A percentile compares a stretch with the other conserved stretches of the same genome.
Conservation (phyloP, 345 rosid species). For the Lumnitzera littorea region DNA sequence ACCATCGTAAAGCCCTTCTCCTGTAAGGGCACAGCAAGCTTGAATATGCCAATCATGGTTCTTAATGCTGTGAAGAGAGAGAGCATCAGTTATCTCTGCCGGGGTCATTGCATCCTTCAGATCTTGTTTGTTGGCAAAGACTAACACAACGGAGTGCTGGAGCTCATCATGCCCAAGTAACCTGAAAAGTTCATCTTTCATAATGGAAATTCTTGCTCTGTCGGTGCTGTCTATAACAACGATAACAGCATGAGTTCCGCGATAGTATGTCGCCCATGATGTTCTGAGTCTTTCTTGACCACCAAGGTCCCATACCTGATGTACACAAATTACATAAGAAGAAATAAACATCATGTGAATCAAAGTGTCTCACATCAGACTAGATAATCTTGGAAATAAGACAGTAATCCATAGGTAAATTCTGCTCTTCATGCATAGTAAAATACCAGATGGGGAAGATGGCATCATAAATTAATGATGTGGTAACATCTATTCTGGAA, state of each 20-base stretch:
- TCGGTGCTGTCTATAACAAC: constrained; percentile 95
- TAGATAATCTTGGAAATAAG: no score
- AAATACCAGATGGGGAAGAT: no score
- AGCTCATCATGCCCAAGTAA: constrained; percentile 79
- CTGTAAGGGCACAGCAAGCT: constrained; percentile 84
- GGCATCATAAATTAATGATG: no score
- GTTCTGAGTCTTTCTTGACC: constrained; percentile 93
- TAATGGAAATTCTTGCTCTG: constrained; percentile 71
- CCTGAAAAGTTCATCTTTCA: constrained; percentile 80
- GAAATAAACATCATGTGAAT: background rate
- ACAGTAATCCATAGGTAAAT: no score
- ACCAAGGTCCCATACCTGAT: constrained; percentile 93
- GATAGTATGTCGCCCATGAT: constrained; percentile 93
- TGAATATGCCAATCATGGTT: constrained; percentile 98
- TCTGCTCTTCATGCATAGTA: no score
- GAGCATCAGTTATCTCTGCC: constrained; percentile 76
- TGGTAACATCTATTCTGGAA: no score
- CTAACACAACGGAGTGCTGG: constrained; percentile 66
- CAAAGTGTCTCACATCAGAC: background rate
- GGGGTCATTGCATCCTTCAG: constrained; percentile 92
- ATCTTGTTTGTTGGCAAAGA: constrained; percentile 91
- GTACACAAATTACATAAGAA: background rate
- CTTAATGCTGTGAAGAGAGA: constrained; percentile 86
- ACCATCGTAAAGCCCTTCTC: constrained; percentile 81
- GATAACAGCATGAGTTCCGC: constrained; percentile 86